These are phyloP conservation scores for Beta lomatogona DNA, from an alignment of 179 eudicot genomes.

Conservation along the genomic window DNA sequence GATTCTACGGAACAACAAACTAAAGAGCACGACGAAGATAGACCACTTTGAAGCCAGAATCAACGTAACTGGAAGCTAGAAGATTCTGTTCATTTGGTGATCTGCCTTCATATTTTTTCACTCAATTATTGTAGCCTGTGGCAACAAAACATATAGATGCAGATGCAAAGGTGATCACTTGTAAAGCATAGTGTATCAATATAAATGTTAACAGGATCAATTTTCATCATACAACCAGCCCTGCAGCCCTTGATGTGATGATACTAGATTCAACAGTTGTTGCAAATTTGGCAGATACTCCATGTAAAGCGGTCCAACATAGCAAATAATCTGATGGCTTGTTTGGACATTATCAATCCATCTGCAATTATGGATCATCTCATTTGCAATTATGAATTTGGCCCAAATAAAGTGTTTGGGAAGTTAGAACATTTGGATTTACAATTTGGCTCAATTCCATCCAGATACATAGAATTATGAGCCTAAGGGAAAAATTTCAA, in stretches of 20 bases:
- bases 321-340: too few species aligned
- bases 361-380: too few species aligned
- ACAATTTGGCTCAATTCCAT: too few species aligned
- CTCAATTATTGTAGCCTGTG: not conserved
- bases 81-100: not conserved
- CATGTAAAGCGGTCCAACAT: too few species aligned
- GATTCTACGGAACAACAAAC: constrained; percentile 58
- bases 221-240: not conserved
- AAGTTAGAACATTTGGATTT: too few species aligned
- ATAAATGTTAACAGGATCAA: not conserved
- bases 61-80: constrained; percentile 23
- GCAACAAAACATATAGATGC: not conserved
- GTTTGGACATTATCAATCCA: too few species aligned
- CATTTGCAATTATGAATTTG: too few species aligned
- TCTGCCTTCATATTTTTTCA: not conserved
- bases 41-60: constrained; percentile 55
- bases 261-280: not conserved
- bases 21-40: constrained; percentile 35
- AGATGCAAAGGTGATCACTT: not conserved
- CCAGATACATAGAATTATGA: too few species aligned
- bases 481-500: too few species aligned
- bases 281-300: not conserved
- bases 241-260: not conserved
- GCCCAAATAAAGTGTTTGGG: too few species aligned
- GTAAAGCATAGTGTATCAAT: not conserved